These are phyloP conservation scores for Eutrema heterophyllum DNA, from an alignment of 345 rosid genomes.

Conservation along the genomic window DNA sequence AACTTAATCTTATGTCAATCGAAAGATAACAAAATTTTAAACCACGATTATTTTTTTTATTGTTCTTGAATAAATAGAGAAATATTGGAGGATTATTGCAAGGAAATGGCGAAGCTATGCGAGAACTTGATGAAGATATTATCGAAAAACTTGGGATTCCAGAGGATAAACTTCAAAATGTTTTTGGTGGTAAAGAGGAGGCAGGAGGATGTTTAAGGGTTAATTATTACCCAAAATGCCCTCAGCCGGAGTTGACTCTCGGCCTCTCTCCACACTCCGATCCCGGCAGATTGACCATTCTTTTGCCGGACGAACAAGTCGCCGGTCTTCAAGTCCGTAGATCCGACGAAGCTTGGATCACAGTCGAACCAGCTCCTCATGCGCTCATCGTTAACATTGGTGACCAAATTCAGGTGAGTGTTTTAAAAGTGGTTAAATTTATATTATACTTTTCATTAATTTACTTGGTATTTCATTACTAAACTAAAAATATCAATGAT, in stretches of 20 bases:
- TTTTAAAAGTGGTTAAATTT: not conserved
- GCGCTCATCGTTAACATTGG: too few relatives aligned
- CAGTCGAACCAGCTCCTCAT: slow-evolving; percentile 64
- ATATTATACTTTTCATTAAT: not conserved
- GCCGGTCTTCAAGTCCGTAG: slow-evolving; percentile 74
- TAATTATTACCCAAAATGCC: slow-evolving; percentile 86
- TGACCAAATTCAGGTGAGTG: slow-evolving; percentile 76
- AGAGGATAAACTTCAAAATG: slow-evolving; percentile 50
- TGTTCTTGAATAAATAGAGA: slow-evolving; percentile 41
- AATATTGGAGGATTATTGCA: slow-evolving; percentile 61
- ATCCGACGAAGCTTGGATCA: slow-evolving; percentile 55
- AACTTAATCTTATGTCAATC: not conserved
- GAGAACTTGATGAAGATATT: slow-evolving; percentile 60
- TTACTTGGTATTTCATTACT: not conserved
- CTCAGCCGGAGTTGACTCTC: slow-evolving; percentile 75
- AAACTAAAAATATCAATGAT: not conserved
- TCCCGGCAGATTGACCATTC: slow-evolving; percentile 82
- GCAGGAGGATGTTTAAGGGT: slow-evolving; percentile 75
- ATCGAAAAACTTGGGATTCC: slow-evolving; percentile 60
- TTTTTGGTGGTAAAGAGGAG: slow-evolving; percentile 60
- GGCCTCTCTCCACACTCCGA: slow-evolving; percentile 91
- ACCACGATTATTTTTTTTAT: not conserved
- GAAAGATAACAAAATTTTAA: not conserved
- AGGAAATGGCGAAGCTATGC: slow-evolving; percentile 48
- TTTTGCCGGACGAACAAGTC: slow-evolving; percentile 64